Evolutionary conservation across 345 rosid genomes (phyloP), one percentile per base, ranked within the genome.

Genomic region (Salix caprea): DNA sequence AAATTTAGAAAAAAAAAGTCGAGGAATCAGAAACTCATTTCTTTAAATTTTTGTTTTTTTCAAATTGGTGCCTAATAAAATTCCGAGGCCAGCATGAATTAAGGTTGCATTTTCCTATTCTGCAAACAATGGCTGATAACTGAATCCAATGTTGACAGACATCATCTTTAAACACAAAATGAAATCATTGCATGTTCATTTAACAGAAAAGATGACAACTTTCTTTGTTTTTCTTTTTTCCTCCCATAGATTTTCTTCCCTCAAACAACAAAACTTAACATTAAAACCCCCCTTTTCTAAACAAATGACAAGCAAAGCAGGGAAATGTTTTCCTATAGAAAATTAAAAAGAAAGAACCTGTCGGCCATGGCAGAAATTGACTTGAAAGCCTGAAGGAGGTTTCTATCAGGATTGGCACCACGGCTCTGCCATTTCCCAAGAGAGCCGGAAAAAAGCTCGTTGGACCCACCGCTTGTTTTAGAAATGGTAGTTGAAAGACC

Each of bases 301-400:
- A 32, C 2, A 69, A 18, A 4, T 7, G 21, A 54, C 7, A 61
- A 15, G 58, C 19, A 37, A 39, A 46, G 21, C 16, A 18, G 23
- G 16, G 19, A 58, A 14, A 18, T 64, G 4, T 46, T 13, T 46
- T 12, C 50, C 16, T 12, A n/a, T 10, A 8, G 30, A 9, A 58
- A 32, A 5, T 37, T 24, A 37, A 50, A 52, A 16, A 39, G 28
- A 74, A 5, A 5, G 7, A 24, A 85, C 85, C 88, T 86, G 10
- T 89, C 90, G 34, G 85, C 79, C 88, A 89, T 81, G 44, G 67
- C 50, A 19, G 85, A 82, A 28, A 86, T 87, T 48, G 86, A 74
- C 79, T 74, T 82, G 72, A 86, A 89, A 3, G 89, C 89, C 73
- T 68, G 76, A 39, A 82, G 74, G 40, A 87, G 78, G 36, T 50